Conservation (phyloP, 108 stramenopile genomes). For the Stephanodiscus triporus region DNA sequence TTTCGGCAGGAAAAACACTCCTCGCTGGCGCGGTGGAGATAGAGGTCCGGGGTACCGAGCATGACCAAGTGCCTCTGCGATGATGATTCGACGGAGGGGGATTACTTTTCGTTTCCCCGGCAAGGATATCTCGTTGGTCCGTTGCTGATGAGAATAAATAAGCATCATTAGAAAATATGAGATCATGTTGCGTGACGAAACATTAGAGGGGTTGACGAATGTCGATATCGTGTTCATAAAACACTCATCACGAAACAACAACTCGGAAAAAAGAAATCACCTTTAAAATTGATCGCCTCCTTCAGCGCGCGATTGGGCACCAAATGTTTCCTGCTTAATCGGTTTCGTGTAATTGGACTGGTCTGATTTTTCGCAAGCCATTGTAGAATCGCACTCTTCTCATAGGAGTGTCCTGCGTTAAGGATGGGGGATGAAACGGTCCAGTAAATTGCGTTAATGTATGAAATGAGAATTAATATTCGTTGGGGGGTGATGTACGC, state of each 20-base stretch:
- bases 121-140: not conserved
- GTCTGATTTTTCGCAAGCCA: constrained; percentile 24
- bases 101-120: not conserved
- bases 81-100: not conserved
- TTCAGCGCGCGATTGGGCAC: constrained; percentile 25
- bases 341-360: constrained; percentile 31
- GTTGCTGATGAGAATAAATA: not conserved
- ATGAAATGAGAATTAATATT: too few species aligned
- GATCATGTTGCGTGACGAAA: not conserved
- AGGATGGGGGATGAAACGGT: not conserved
- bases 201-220: not conserved
- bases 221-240: not conserved
- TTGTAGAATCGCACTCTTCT: constrained; percentile 17
- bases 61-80: not conserved
- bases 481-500: too few species aligned
- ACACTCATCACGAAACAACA: not conserved
- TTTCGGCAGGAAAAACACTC: not conserved
- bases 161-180: not conserved
- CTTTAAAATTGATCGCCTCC: constrained; percentile 26
- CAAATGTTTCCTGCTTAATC: constrained; percentile 10
- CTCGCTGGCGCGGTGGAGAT: not conserved
- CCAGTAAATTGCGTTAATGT: not conserved
- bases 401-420: constrained; percentile 21
- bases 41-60: not conserved
- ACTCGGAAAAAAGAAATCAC: not conserved